Base-by-base conservation (phyloP, 495 filamentous ascomycete genomes). In the Penicillium cinerascens region DNA sequence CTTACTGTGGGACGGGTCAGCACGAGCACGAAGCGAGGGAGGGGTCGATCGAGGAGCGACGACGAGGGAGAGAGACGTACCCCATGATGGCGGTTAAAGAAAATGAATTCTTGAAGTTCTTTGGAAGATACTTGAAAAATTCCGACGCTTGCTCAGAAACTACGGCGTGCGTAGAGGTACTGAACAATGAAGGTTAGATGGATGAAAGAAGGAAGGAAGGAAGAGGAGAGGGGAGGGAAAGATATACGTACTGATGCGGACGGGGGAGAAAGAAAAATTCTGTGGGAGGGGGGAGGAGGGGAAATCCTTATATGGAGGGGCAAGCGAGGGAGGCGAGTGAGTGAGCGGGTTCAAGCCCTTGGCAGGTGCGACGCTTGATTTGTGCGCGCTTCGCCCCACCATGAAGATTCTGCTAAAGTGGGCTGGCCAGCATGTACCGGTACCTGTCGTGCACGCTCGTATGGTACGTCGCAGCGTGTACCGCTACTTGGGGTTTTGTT, bases 1-100 rank as follows among this genome's bases (percentile, higher is more conserved):
- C 80, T 95, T 95, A 84, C 88, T 91, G 65, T 66, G 47, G 55
- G 42, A 21, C 11, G 23, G 29, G 40, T 51, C 41, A 51, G 49
- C n/a, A 23, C 15, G 2, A 16, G 48, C 17, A 39, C 36, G 13
- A 36, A 25, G 46, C 16, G 49, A 39, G 17, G 21, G 52, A 18
- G 46, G 33, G 41, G 22, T 23, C 22, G 22, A 23, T 25, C 17
- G 42, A 49, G 45, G 23, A 3, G 7, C 9, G 7, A 41, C 21
- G 13, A 33, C 22, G 26, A 29, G 1, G 20, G 25, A 9, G 35
- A 46, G 16, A 35, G 23, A 74, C 77, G 53, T 72, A 79, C 77
- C 76, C 78, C 78, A 81, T 81, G 66, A 52, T 78, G 75, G 64
- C 54, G 69, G 73, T 68, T 71, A 55, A 52, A 44, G 56, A 43